Evolutionary conservation across 1,284 basidiomycete species (phyloP).

Genomic region (Sparassis latifolia): DNA sequence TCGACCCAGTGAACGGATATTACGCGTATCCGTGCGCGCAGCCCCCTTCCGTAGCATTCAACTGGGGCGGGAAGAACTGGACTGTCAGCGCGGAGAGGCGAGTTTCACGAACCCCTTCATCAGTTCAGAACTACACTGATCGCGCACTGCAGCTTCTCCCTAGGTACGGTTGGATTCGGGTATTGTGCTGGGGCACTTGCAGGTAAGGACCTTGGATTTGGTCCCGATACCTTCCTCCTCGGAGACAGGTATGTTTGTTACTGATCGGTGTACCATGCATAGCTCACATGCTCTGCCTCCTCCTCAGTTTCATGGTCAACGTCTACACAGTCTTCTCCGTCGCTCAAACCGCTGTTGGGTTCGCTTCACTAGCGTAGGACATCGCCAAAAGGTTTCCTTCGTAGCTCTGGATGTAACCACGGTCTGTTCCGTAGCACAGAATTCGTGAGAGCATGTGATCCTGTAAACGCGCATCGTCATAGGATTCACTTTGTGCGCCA

Average conservation of each 20-base stretch:
- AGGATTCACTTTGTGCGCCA: too few relatives aligned
- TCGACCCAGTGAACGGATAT: slow-evolving; percentile 28
- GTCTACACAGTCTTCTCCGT: slow-evolving; percentile 7
- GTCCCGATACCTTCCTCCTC: slow-evolving; percentile 20
- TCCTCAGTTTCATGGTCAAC: slow-evolving; percentile 7
- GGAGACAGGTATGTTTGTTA: slow-evolving; percentile 19
- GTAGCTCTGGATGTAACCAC: too few relatives aligned
- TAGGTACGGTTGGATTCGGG: slow-evolving; percentile 10
- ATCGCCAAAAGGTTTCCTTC: too few relatives aligned
- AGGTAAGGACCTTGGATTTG: slow-evolving; percentile 11
- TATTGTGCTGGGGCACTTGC: slow-evolving; percentile 17
- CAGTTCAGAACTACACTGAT: neutral
- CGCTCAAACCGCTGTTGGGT: slow-evolving; percentile 7
- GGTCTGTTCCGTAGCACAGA: too few relatives aligned
- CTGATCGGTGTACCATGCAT: neutral
- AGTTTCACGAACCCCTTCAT: neutral
- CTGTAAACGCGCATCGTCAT: too few relatives aligned
- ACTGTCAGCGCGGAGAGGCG: slow-evolving; percentile 25
- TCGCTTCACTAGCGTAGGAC: neutral
- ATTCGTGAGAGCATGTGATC: too few relatives aligned
- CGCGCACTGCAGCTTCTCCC: slow-evolving; percentile 15
- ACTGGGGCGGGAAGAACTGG: slow-evolving; percentile 37
- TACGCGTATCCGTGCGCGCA: slow-evolving; percentile 35
- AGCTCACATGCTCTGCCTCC: neutral
- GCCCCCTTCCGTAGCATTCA: slow-evolving; percentile 30